Conservation (phyloP, 2,329 filamentous ascomycete species). For the Blastomyces gilchristii region DNA sequence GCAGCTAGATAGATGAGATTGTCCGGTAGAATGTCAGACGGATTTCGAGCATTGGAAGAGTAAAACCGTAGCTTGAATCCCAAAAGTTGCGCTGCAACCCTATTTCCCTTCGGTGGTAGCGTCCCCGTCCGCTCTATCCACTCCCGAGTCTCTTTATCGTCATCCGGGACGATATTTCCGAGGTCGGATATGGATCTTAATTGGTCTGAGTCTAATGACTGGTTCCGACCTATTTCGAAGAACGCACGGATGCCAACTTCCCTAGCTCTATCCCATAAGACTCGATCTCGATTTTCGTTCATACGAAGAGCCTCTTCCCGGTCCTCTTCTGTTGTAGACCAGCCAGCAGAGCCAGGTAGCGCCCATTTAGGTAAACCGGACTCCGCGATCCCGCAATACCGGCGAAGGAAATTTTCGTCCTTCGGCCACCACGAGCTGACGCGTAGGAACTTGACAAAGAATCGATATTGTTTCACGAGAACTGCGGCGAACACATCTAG, state of each 20-base stretch:
- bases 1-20: slow-evolving; percentile 89
- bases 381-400: slow-evolving; percentile 28
- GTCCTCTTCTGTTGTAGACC: slow-evolving; percentile 58
- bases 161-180: slow-evolving; percentile 28
- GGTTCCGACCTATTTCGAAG: slow-evolving; percentile 73
- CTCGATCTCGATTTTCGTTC: slow-evolving; percentile 56
- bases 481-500: slow-evolving; percentile 91
- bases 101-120: slow-evolving; percentile 73
- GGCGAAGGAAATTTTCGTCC: slow-evolving; percentile 42
- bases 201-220: slow-evolving; percentile 50
- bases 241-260: slow-evolving; percentile 70
- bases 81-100: slow-evolving; percentile 83
- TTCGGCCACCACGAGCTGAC: slow-evolving; percentile 95
- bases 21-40: slow-evolving; percentile 68
- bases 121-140: slow-evolving; percentile 78
- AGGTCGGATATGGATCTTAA: slow-evolving; percentile 37
- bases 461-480: slow-evolving; percentile 82
- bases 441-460: slow-evolving; percentile 86
- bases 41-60: slow-evolving; percentile 64
- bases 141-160: slow-evolving; percentile 50
- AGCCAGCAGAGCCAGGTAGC: slow-evolving; percentile 56
- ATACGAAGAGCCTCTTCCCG: slow-evolving; percentile 47
- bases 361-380: slow-evolving; percentile 77
- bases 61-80: slow-evolving; percentile 98
- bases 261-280: slow-evolving; percentile 74